Conservation (phyloP, 352 stramenopile species). For the Phytophthora kernoviae region DNA sequence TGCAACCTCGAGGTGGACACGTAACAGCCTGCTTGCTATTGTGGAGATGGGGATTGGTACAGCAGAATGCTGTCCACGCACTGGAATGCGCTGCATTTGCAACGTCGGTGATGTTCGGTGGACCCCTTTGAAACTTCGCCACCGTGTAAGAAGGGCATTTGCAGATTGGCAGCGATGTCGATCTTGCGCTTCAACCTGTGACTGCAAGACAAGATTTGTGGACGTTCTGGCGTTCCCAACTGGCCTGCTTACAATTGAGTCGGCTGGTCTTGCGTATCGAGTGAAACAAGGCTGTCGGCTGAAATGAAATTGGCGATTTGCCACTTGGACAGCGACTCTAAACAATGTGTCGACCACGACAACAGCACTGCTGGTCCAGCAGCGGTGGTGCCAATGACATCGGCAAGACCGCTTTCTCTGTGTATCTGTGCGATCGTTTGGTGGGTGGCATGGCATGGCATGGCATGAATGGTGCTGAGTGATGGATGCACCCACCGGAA, state of each 20-base stretch:
- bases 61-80: slow-evolving; percentile 5
- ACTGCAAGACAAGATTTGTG: slow-evolving; percentile 23
- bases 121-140: no score
- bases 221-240: slow-evolving; percentile 14
- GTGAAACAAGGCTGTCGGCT: slow-evolving; percentile 9
- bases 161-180: background rate
- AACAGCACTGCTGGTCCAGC: background rate
- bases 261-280: slow-evolving; percentile 26
- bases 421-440: no score
- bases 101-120: background rate
- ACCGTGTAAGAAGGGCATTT: no score
- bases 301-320: slow-evolving; percentile 13
- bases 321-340: background rate
- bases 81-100: background rate
- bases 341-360: background rate
- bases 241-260: slow-evolving; percentile 1
- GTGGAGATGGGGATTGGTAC: slow-evolving; percentile 1
- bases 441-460: no score
- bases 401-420: no score
- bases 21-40: slow-evolving; percentile 3
- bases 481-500: slow-evolving; percentile 17
- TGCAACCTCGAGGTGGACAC: slow-evolving; percentile 21
- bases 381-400: no score
- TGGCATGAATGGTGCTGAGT: no score
- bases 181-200: slow-evolving; percentile 39